Percentiles rank a stretch among this genome's conserved stretches.
phyloP scores from a whole-genome alignment of 192 early-diverging fungal species.

The Linnemannia hyalina region DNA sequence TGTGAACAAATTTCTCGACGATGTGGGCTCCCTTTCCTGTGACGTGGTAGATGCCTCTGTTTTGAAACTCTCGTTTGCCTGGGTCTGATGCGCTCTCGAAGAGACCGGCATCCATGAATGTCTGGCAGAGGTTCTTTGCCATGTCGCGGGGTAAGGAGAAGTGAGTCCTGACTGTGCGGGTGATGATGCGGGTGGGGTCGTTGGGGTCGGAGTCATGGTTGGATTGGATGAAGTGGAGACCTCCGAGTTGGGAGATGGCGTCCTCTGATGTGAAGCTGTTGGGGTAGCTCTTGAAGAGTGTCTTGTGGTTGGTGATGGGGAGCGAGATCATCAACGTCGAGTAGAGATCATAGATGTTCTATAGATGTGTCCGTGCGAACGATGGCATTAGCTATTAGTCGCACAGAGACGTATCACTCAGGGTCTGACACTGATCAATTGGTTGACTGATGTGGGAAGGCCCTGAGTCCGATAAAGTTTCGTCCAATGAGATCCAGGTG shows the following conservation, averaged over 20 bases:
- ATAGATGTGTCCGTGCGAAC: conserved; percentile 26
- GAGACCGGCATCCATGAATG: conserved; percentile 66
- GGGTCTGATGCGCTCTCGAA: conserved; percentile 63
- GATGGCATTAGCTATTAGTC: background rate
- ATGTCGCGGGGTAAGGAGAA: conserved; percentile 70
- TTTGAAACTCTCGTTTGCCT: conserved; percentile 59
- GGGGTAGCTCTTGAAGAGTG: conserved; percentile 65
- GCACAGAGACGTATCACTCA: no score
- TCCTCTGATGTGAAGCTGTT: conserved; percentile 71
- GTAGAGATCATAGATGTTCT: conserved; percentile 73
- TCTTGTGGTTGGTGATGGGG: conserved; percentile 63
- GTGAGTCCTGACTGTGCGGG: conserved; percentile 68
- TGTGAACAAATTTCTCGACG: conserved; percentile 61
- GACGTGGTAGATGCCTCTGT: conserved; percentile 62
- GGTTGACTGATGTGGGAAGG: no score
- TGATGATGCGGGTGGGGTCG: conserved; percentile 60
- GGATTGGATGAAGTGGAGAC: conserved; percentile 67
- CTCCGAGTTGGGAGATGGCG: conserved; percentile 64
- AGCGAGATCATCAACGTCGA: conserved; percentile 67
- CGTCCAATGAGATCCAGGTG: background rate
- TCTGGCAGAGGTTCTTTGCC: conserved; percentile 68
- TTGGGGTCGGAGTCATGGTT: conserved; percentile 62
- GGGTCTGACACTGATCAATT: no score
- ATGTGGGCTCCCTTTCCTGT: conserved; percentile 67
- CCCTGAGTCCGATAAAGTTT: background rate